phyloP scores from a whole-genome alignment of 441 rosid species.

The Brassica balearica region DNA sequence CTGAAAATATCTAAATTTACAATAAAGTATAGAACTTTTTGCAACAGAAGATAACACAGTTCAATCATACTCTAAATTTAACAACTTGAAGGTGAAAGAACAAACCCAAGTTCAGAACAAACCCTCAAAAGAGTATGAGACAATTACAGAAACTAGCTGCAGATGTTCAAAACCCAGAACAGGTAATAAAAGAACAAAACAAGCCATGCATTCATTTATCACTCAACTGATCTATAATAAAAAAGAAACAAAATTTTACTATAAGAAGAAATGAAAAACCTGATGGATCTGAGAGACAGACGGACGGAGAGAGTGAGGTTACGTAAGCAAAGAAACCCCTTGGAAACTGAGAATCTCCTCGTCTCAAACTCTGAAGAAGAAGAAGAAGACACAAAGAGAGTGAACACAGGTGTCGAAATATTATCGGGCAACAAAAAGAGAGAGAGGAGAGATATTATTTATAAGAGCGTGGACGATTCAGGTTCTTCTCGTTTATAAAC shows the following conservation, averaged over 20 bases:
- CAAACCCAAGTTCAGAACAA: not conserved
- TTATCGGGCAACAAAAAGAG: constrained; percentile 20
- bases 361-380: constrained; percentile 15
- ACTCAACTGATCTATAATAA: not conserved
- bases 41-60: constrained; percentile 4
- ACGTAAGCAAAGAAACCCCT: constrained; percentile 28
- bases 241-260: constrained; percentile 2
- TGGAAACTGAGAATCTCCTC: constrained; percentile 39
- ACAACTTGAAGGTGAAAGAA: not conserved
- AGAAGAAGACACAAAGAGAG: constrained; percentile 18
- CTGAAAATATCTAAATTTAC: constrained; percentile 26
- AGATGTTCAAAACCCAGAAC: not conserved
- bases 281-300: constrained; percentile 40
- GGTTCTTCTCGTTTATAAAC: constrained; percentile 44
- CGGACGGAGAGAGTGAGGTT: constrained; percentile 23
- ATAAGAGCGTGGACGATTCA: constrained; percentile 29
- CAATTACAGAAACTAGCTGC: constrained; percentile 24
- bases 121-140: constrained; percentile 1
- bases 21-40: not conserved
- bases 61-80: constrained; percentile 5
- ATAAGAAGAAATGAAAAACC: constrained; percentile 23
- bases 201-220: constrained; percentile 30
- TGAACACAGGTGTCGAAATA: constrained; percentile 38
- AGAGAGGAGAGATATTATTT: constrained; percentile 28
- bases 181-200: not conserved